Conservation (phyloP, 2,329 filamentous ascomycete genomes). For the Coleophoma eucalyptorum region DNA sequence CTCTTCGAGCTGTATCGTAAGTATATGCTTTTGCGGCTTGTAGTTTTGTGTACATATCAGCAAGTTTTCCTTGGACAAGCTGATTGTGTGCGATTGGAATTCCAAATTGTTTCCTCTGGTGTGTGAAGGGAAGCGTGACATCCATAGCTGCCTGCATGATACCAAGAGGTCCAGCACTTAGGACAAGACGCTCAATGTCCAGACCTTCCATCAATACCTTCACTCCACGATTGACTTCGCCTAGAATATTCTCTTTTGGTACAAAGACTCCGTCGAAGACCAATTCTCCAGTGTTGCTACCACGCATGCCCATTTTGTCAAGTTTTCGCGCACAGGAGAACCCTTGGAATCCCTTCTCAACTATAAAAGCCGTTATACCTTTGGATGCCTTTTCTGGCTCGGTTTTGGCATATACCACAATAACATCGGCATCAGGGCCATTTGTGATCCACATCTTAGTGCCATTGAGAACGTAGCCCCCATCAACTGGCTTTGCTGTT, state of each 20-base stretch:
- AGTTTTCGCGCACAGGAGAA: conserved; percentile 89
- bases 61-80: conserved; percentile 85
- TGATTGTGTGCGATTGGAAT: conserved; percentile 87
- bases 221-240: conserved; percentile 76
- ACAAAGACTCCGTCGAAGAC: conserved; percentile 91
- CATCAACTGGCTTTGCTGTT: conserved; percentile 73
- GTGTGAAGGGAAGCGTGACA: conserved; percentile 81
- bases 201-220: conserved; percentile 94
- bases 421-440: conserved; percentile 85
- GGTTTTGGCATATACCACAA: conserved; percentile 98
- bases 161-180: conserved; percentile 85
- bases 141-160: conserved; percentile 93
- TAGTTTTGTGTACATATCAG: conserved; percentile 96
- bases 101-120: conserved; percentile 86
- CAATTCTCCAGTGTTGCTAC: conserved; percentile 92
- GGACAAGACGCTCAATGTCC: conserved; percentile 87
- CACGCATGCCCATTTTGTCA: conserved; percentile 97
- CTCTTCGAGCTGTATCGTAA: conserved; percentile 72
- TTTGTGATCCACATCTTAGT: conserved; percentile 99
- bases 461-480: conserved; percentile 81
- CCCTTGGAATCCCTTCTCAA: conserved; percentile 65
- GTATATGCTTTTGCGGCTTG: conserved; percentile 84
- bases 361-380: conserved; percentile 93
- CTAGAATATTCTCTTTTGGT: conserved; percentile 76
- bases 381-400: conserved; percentile 75